Percentiles rank a stretch among this genome's conserved stretches.
Evolutionary conservation across 2,329 filamentous ascomycete species (phyloP).

Genomic region (Karstenula rhodostoma): DNA sequence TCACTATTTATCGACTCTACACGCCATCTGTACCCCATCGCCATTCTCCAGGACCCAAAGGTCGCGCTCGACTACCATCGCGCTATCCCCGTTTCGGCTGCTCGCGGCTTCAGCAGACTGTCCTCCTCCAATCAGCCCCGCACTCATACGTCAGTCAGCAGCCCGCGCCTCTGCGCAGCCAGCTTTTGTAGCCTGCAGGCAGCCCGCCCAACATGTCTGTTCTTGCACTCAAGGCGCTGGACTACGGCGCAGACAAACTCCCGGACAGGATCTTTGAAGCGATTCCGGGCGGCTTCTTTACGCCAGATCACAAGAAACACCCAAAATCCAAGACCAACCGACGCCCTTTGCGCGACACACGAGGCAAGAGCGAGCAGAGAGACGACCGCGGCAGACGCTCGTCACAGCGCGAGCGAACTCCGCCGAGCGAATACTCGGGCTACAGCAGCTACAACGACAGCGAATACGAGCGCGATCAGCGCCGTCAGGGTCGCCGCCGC

Average conservation of each 20-base stretch:
- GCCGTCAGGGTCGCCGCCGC: slow-evolving; percentile 32
- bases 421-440: slow-evolving; percentile 39
- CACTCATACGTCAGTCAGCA: slow-evolving; percentile 43
- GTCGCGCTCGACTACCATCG: slow-evolving; percentile 24
- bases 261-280: slow-evolving; percentile 50
- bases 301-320: slow-evolving; percentile 38
- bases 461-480: slow-evolving; percentile 39
- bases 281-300: slow-evolving; percentile 50
- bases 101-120: slow-evolving; percentile 20
- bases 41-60: slow-evolving; percentile 6
- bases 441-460: slow-evolving; percentile 40
- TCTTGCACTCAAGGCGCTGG: slow-evolving; percentile 50
- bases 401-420: slow-evolving; percentile 38
- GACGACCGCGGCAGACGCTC: slow-evolving; percentile 18
- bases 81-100: slow-evolving; percentile 35
- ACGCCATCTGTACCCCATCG: slow-evolving; percentile 10
- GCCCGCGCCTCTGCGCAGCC: slow-evolving; percentile 23
- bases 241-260: slow-evolving; percentile 49
- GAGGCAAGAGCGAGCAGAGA: slow-evolving; percentile 31
- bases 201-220: slow-evolving; percentile 37
- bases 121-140: slow-evolving; percentile 43
- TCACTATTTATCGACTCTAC: slow-evolving; percentile 11
- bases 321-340: slow-evolving; percentile 26
- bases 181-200: slow-evolving; percentile 33
- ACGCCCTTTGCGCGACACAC: slow-evolving; percentile 27